A percentile compares a stretch with the other conserved stretches of the same genome.
Evolutionary conservation across 2,329 filamentous ascomycete genomes (phyloP).

Genomic region (Zarea fungicola): DNA sequence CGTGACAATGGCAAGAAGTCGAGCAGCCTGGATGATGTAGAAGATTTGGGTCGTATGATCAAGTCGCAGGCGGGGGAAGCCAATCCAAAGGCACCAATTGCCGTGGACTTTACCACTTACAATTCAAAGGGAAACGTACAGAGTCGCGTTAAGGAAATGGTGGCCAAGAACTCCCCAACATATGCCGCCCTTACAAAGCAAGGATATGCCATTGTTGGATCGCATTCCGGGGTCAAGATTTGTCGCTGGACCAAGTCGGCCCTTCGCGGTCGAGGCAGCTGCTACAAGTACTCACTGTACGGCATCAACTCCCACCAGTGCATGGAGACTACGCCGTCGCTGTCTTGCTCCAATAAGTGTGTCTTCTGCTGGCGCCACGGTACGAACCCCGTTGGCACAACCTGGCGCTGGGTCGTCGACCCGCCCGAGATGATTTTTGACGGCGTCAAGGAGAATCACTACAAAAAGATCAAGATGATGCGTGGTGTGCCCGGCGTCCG

Average conservation of each 20-base stretch:
- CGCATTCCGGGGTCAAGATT: constrained; percentile 94
- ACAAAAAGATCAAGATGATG: constrained; percentile 97
- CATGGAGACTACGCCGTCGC: constrained; percentile 95
- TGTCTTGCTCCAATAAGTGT: constrained; percentile 97
- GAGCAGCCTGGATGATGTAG: constrained; percentile 65
- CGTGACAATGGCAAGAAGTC: constrained; percentile 34
- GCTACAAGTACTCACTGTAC: constrained; percentile 98
- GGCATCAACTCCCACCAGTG: constrained; percentile 94
- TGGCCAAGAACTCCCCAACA: constrained; percentile 83
- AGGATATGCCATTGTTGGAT: constrained; percentile 91
- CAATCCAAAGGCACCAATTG: constrained; percentile 47
- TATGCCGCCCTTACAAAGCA: constrained; percentile 89
- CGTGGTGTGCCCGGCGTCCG: constrained; percentile 88
- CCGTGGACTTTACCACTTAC: constrained; percentile 82
- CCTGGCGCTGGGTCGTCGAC: constrained; percentile 94
- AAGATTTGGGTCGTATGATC: constrained; percentile 71
- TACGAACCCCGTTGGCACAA: constrained; percentile 93
- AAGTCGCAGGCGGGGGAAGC: constrained; percentile 38
- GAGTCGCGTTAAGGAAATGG: constrained; percentile 78
- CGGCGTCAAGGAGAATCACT: constrained; percentile 86
- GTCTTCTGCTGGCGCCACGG: constrained; percentile 99
- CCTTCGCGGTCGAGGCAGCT: constrained; percentile 85
- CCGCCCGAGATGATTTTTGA: constrained; percentile 83
- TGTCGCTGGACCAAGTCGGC: constrained; percentile 98
- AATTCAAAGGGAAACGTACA: constrained; percentile 38